Conservation (phyloP, 2,329 filamentous ascomycete genomes). For the Aschersonia sp. region DNA sequence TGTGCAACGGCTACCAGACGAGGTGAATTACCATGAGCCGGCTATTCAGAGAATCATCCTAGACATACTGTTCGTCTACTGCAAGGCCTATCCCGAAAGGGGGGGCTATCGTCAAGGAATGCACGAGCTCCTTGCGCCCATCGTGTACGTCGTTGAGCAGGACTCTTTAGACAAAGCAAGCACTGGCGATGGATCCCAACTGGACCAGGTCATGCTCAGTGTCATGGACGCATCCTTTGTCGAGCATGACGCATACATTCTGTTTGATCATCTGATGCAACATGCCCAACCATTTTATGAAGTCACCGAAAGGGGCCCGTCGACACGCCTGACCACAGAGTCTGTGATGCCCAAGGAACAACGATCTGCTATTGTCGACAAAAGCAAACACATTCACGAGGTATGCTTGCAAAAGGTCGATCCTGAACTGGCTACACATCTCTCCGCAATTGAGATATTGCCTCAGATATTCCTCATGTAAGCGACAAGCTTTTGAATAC, state of each 20-base stretch:
- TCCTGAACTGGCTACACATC: slow-evolving; percentile 66
- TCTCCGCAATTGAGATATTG: slow-evolving; percentile 74
- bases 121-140: slow-evolving; percentile 87
- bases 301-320: slow-evolving; percentile 21
- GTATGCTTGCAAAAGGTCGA: slow-evolving; percentile 65
- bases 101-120: slow-evolving; percentile 95
- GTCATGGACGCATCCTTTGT: slow-evolving; percentile 60
- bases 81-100: slow-evolving; percentile 74
- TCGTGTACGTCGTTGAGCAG: slow-evolving; percentile 69
- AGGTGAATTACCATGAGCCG: slow-evolving; percentile 73
- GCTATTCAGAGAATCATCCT: slow-evolving; percentile 67
- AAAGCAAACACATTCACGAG: slow-evolving; percentile 79
- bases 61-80: slow-evolving; percentile 87
- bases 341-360: slow-evolving; percentile 15
- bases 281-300: slow-evolving; percentile 79
- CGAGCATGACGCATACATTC: slow-evolving; percentile 79
- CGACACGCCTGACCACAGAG: slow-evolving; percentile 6
- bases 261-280: slow-evolving; percentile 83
- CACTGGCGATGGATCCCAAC: slow-evolving; percentile 14
- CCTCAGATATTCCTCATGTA: slow-evolving; percentile 95
- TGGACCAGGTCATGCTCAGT: slow-evolving; percentile 42
- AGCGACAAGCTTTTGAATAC: slow-evolving; percentile 11
- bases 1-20: slow-evolving; percentile 85
- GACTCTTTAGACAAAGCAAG: slow-evolving; percentile 53
- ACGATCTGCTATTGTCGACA: slow-evolving; percentile 54